A percentile compares a stretch with the other conserved stretches of the same genome.
Conservation (phyloP, 1,284 basidiomycete genomes). For the Sanghuangporus sanghuang region DNA sequence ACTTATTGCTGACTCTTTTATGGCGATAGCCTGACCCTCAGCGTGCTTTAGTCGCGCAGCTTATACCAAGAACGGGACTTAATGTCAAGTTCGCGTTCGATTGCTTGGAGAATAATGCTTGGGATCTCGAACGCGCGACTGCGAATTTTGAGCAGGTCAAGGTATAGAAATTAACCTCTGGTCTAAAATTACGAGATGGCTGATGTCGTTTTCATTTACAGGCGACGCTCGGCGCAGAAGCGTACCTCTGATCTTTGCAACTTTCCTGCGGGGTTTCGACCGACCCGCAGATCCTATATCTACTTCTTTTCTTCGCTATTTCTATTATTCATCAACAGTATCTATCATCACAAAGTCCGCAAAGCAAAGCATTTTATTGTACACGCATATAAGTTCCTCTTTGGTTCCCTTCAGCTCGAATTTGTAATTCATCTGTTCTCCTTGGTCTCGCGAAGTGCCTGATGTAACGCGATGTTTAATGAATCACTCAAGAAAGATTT, state of each 20-base stretch:
- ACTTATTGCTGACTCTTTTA: conserved; percentile 2
- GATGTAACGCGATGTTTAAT: too few species aligned
- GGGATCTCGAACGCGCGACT: conserved; percentile 73
- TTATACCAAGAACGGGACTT: conserved; percentile 68
- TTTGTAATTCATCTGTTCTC: too few species aligned
- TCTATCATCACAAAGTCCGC: neutral
- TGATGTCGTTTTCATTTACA: neutral
- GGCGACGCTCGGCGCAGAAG: conserved; percentile 13
- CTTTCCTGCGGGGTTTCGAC: neutral
- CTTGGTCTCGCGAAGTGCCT: too few species aligned
- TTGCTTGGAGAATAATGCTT: conserved; percentile 75
- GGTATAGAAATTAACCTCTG: conserved; percentile 35
- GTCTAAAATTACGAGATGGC: neutral
- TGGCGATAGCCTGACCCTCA: conserved; percentile 56
- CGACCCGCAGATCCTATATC: neutral
- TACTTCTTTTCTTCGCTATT: neutral
- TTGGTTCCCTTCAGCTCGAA: neutral
- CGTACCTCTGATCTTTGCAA: conserved; percentile 5
- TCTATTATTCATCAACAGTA: neutral
- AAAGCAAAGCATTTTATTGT: neutral
- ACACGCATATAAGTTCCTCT: neutral
- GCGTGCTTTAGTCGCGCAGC: conserved; percentile 57
- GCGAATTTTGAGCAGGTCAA: conserved; percentile 82
- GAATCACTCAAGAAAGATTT: too few species aligned
- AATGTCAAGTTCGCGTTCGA: conserved; percentile 75